Percentiles rank a stretch among this genome's conserved stretches.
These are phyloP conservation scores for Fragilaria crotonensis DNA, from an alignment of 108 stramenopile species.

Conservation along the genomic window DNA sequence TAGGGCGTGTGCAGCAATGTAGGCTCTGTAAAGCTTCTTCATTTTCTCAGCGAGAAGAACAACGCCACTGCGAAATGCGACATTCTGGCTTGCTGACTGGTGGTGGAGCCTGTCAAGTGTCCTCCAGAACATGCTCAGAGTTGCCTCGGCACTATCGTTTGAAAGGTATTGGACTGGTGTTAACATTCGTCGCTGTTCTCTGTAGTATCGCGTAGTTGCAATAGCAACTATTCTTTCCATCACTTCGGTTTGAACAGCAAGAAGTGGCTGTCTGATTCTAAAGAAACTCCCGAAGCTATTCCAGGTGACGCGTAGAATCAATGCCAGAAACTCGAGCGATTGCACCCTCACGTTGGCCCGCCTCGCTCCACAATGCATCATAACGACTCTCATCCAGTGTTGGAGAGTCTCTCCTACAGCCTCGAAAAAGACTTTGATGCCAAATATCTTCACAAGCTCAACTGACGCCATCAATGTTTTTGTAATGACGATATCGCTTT, in stretches of 20 bases:
- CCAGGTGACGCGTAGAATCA: conserved; percentile 81
- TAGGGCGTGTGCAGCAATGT: conserved; percentile 82
- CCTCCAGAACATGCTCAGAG: conserved; percentile 76
- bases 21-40: conserved; percentile 75
- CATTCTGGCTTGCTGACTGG: conserved; percentile 77
- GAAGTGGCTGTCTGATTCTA: conserved; percentile 63
- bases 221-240: conserved; percentile 85
- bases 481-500: conserved; percentile 67
- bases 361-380: conserved; percentile 80
- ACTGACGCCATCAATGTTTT: conserved; percentile 62
- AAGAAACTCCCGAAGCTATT: conserved; percentile 78
- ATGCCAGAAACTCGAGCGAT: conserved; percentile 74
- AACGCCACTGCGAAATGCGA: conserved; percentile 76
- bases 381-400: conserved; percentile 83
- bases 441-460: conserved; percentile 83
- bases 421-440: conserved; percentile 75
- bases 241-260: conserved; percentile 82
- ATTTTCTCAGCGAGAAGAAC: conserved; percentile 73
- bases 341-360: conserved; percentile 74
- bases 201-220: conserved; percentile 54
- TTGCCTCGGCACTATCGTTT: conserved; percentile 75
- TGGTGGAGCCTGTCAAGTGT: conserved; percentile 79
- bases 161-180: conserved; percentile 50
- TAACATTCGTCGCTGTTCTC: conserved; percentile 51
- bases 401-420: conserved; percentile 84